Conservation (phyloP, 352 stramenopile species). For the Pythium angustatum region DNA sequence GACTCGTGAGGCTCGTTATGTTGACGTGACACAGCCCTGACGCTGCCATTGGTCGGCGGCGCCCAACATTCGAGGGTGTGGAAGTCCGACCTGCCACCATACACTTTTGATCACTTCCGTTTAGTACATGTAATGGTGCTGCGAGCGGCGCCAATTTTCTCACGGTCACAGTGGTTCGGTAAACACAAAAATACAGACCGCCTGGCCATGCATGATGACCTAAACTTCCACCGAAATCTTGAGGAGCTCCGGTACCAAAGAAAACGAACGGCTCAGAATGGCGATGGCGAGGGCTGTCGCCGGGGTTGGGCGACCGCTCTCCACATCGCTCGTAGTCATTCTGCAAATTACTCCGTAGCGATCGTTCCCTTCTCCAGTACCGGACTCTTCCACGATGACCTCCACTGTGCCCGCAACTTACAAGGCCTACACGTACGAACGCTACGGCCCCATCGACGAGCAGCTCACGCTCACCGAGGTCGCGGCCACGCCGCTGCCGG, state of each 20-base stretch:
- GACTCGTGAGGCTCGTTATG: too few relatives aligned
- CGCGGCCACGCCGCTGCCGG: background rate
- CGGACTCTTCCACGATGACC: constrained; percentile 2
- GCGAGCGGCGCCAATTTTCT: background rate
- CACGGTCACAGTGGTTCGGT: background rate
- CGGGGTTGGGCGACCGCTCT: background rate
- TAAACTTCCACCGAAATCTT: background rate
- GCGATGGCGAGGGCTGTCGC: background rate
- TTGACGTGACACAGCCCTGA: too few relatives aligned
- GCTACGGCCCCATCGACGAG: constrained; percentile 6
- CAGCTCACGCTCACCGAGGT: constrained; percentile 6
- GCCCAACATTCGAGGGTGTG: constrained; percentile 3
- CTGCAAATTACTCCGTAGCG: background rate
- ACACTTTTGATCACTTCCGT: background rate
- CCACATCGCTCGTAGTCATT: background rate
- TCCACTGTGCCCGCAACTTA: constrained; percentile 14
- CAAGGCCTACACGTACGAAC: constrained; percentile 18
- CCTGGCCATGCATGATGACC: background rate
- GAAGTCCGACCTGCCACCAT: background rate
- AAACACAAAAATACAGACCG: constrained; percentile 5
- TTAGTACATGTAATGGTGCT: background rate
- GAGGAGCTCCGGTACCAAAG: background rate
- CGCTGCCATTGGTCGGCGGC: background rate
- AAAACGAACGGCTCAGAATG: background rate
- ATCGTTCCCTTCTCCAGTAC: background rate